These are phyloP conservation scores for Warburgia ugandensis DNA, from an alignment of 164 flowering plant species.

Conservation along the genomic window DNA sequence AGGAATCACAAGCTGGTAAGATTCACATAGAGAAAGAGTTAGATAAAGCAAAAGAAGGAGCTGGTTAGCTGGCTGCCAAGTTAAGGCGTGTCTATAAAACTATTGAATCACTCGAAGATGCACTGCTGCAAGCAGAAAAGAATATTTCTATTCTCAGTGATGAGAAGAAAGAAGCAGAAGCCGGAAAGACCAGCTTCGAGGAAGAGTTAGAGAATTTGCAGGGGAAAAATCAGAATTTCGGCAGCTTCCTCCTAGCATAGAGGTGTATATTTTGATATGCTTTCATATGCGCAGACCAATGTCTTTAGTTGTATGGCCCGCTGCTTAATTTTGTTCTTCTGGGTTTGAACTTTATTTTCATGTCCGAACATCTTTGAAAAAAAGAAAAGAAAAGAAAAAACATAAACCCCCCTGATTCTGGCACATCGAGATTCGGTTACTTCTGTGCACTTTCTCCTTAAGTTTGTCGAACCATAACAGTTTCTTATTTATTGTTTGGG, in stretches of 20 bases:
- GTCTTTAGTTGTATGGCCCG: background rate
- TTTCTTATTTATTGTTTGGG: no score
- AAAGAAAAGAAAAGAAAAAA: no score
- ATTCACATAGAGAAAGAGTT: slow-evolving; percentile 40
- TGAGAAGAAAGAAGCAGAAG: slow-evolving; percentile 51
- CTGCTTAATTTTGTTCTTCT: no score
- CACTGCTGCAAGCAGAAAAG: slow-evolving; percentile 37
- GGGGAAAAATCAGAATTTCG: slow-evolving; percentile 19
- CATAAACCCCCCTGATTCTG: no score
- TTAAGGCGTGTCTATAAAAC: slow-evolving; percentile 38
- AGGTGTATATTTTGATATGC: slow-evolving; percentile 36
- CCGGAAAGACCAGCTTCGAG: slow-evolving; percentile 27
- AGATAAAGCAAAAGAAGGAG: slow-evolving; percentile 44
- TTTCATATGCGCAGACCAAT: background rate
- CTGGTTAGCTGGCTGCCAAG: slow-evolving; percentile 25
- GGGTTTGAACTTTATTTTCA: no score
- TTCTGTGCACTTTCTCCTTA: no score
- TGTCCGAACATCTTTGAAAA: no score
- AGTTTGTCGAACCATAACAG: no score
- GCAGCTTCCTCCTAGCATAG: slow-evolving; percentile 18
- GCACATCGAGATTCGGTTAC: no score
- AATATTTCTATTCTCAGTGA: slow-evolving; percentile 35
- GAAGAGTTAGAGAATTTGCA: slow-evolving; percentile 36
- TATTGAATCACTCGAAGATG: slow-evolving; percentile 46
- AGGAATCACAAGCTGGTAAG: slow-evolving; percentile 39